phyloP scores from a whole-genome alignment of 2,329 filamentous ascomycete species.

The Cryphonectria naterciae region DNA sequence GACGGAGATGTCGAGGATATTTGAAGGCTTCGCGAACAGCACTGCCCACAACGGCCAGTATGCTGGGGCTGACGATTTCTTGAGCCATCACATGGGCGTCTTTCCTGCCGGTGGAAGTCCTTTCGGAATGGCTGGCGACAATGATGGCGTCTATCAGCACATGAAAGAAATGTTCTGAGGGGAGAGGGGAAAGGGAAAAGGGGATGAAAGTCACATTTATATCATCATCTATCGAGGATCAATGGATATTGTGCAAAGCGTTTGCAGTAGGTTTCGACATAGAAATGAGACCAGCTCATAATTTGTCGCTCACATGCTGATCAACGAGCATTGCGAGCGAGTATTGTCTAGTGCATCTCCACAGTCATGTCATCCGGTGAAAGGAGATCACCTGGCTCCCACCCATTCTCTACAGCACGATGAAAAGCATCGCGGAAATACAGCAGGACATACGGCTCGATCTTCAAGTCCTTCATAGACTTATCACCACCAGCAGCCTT shows the following conservation, averaged over 20 bases:
- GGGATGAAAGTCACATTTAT: not conserved
- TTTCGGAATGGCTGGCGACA: conserved; percentile 1
- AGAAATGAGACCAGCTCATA: not conserved
- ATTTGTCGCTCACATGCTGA: not conserved
- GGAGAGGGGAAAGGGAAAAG: not conserved
- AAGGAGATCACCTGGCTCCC: conserved; percentile 8
- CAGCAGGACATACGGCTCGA: not conserved
- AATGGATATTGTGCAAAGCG: not conserved
- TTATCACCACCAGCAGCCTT: not conserved
- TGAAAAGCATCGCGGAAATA: conserved; percentile 17
- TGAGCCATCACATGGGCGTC: not conserved
- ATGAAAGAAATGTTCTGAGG: conserved; percentile 27
- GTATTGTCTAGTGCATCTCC: not conserved
- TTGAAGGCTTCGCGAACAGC: conserved; percentile 44
- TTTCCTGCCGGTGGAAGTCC: conserved; percentile 14
- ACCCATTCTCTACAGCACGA: conserved; percentile 4
- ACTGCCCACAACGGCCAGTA: conserved; percentile 22
- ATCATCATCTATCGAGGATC: not conserved
- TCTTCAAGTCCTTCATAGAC: not conserved
- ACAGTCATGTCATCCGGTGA: not conserved
- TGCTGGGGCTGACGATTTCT: conserved; percentile 14
- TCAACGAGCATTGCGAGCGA: not conserved
- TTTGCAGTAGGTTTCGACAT: not conserved
- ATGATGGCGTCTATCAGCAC: conserved; percentile 15
- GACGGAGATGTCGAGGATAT: conserved; percentile 57